These are phyloP conservation scores for Paxillus ammoniavirescens DNA, from an alignment of 768 basidiomycete species.

Conservation along the genomic window DNA sequence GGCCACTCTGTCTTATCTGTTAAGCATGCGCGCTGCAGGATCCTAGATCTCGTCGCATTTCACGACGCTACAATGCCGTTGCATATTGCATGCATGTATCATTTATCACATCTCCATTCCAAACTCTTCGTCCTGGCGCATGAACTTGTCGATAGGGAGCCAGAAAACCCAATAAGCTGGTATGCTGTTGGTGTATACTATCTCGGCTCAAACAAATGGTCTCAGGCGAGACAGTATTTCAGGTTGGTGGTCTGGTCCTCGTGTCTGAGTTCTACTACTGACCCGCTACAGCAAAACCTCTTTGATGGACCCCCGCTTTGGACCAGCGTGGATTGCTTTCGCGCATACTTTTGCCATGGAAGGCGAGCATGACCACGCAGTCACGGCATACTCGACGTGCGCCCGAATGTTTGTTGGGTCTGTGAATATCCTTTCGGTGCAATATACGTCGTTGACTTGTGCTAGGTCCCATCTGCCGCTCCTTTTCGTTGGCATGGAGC, in stretches of 20 bases:
- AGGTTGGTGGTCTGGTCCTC: conserved; percentile 54
- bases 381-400: conserved; percentile 97
- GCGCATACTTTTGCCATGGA: conserved; percentile 97
- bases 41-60: conserved; percentile 78
- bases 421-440: conserved; percentile 16
- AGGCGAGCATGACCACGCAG: conserved; percentile 97
- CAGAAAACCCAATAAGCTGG: conserved; percentile 93
- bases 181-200: conserved; percentile 99
- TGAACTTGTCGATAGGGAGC: conserved; percentile 92
- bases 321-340: conserved; percentile 96
- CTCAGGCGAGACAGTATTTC: conserved; percentile 91
- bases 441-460: conserved; percentile 6
- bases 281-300: conserved; percentile 76
- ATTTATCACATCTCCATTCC: conserved; percentile 87
- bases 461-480: conserved; percentile 90
- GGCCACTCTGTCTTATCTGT: not conserved
- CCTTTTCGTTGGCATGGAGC: conserved; percentile 98
- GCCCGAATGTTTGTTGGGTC: conserved; percentile 94
- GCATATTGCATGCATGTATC: conserved; percentile 98
- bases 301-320: conserved; percentile 94
- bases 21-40: conserved; percentile 45
- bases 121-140: conserved; percentile 95
- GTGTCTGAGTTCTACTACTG: conserved; percentile 1
- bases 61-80: conserved; percentile 90
- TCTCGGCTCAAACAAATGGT: conserved; percentile 80